Conservation (phyloP, 2,329 filamentous ascomycete species). For the Talaromyces pinophilus region DNA sequence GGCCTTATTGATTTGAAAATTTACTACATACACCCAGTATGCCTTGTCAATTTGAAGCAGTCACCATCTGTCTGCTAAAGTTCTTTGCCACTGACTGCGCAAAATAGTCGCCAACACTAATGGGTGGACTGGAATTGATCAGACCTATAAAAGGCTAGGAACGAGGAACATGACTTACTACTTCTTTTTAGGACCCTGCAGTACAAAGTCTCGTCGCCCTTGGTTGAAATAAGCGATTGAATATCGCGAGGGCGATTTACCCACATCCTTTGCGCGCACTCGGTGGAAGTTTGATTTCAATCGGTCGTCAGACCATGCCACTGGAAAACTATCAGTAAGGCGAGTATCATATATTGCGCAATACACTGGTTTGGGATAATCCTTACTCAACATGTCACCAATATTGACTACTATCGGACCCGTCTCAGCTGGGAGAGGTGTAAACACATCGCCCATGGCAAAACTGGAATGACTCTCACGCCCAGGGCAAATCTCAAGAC, state of each 20-base stretch:
- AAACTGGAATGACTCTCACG: constrained; percentile 13
- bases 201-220: constrained; percentile 6
- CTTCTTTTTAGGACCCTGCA: constrained; percentile 6
- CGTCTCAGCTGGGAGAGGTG: constrained; percentile 24
- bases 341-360: neutral
- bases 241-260: constrained; percentile 8
- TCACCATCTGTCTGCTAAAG: neutral
- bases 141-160: neutral
- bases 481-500: constrained; percentile 13
- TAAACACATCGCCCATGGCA: constrained; percentile 23
- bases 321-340: neutral
- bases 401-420: constrained; percentile 27
- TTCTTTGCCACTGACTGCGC: neutral
- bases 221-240: constrained; percentile 16
- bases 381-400: constrained; percentile 26
- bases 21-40: too few relatives aligned
- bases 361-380: neutral
- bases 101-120: neutral
- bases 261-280: constrained; percentile 14
- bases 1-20: too few relatives aligned
- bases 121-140: neutral
- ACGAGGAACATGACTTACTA: neutral
- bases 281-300: constrained; percentile 16
- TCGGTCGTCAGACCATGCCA: constrained; percentile 15
- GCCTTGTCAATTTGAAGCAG: neutral